Evolutionary conservation across 768 basidiomycete genomes (phyloP), one percentile per base, ranked within the genome.

Genomic region (Gloeostereum incarnatum): DNA sequence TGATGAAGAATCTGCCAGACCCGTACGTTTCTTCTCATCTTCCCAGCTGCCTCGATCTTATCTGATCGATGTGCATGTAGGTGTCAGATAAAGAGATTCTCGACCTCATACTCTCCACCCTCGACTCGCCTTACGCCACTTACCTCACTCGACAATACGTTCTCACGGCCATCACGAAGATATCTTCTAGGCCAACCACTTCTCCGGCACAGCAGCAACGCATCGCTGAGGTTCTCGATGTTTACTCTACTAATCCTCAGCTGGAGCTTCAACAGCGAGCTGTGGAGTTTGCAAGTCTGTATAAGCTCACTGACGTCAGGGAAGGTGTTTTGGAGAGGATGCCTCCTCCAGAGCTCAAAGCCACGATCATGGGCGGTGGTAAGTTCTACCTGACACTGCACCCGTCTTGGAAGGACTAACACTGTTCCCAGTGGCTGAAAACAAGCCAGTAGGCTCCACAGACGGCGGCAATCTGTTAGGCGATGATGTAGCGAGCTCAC

Each of bases 301-400:
- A 89, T 54, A 75, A 70, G 20, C 60, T 89, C 6, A 81, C 81
- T 4, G 78, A 85, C n/a, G 62, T 86, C 16, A 69, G 75, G 42
- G 68, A 71, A 6, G 96, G 94, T 25, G 91, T 99, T 1, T 58
- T 98, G 43, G 96, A 99, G 63, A 75, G 91, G 39, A 99, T 99
- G 96, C 96, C 96, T n/a, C 86, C 90, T 4, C 96, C 96, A 2
- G 96, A 99, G 57, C 62, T 98, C 46, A 96, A 93, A 62, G 83
- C 86, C n/a, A 97, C 94, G 2, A 87, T 98, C 2, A 85, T 94
- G 71, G 96, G 90, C 32, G 73, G 84, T 43, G 87, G 91, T 93
- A 48, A 46, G 76, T 62, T 10, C 11, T 19, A 39, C 18, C 0
- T 30, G 19, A 19, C 18, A 34, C 10, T 40, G 16, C 29, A 36